Evolutionary conservation across 345 rosid genomes (phyloP).

Genomic region (Corchorus olitorius): DNA sequence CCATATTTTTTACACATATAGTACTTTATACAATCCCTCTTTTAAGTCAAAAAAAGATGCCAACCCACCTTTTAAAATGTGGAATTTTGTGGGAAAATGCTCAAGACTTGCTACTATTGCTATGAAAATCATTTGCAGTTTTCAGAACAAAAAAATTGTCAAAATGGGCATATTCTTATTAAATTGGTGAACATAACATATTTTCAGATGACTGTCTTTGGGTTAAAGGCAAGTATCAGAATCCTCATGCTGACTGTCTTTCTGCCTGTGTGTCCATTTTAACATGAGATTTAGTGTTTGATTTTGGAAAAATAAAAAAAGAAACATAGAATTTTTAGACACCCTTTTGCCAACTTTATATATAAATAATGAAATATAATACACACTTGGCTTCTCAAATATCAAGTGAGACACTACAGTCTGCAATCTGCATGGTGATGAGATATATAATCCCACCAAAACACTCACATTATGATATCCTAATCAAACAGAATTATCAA

Average conservation of each 20-base stretch:
- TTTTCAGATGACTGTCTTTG: no score
- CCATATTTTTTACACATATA: no score
- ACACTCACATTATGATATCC: neutral
- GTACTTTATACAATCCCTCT: no score
- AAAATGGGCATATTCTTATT: neutral
- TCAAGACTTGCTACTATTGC: no score
- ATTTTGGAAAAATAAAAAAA: neutral
- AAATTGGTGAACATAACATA: neutral
- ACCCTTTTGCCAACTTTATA: neutral
- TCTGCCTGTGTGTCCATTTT: neutral
- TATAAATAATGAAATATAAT: neutral
- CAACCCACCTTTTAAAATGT: no score
- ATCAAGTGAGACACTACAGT: neutral
- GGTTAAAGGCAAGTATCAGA: constrained; percentile 3
- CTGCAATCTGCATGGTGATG: neutral
- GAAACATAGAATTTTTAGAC: neutral
- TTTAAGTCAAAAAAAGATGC: no score
- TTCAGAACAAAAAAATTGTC: neutral
- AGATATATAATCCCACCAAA: constrained; percentile 13
- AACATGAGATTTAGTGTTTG: constrained; percentile 1
- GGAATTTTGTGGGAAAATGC: no score
- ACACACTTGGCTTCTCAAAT: neutral
- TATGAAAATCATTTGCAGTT: neutral
- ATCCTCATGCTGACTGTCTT: neutral
- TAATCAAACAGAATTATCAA: constrained; percentile 21